These are phyloP conservation scores for Epicoccum sorghinum DNA, from an alignment of 2,329 filamentous ascomycete species.

Conservation along the genomic window DNA sequence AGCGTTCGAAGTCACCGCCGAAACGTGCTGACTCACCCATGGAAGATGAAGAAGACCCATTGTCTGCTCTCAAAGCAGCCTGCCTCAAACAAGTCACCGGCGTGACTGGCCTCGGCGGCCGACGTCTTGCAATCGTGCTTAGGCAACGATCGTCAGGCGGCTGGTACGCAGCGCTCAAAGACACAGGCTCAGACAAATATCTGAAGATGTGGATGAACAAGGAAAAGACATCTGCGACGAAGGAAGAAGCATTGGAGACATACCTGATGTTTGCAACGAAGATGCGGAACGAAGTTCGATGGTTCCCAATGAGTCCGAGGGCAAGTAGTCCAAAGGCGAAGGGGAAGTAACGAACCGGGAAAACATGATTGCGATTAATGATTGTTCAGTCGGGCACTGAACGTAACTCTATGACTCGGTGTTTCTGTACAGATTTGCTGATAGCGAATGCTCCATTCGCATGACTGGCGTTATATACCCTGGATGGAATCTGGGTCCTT, in stretches of 20 bases:
- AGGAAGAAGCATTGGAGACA: constrained; percentile 32
- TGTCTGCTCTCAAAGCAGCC: constrained; percentile 6
- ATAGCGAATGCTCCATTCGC: not conserved
- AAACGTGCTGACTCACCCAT: constrained; percentile 13
- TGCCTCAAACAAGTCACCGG: constrained; percentile 19
- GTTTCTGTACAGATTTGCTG: not conserved
- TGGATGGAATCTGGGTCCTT: not conserved
- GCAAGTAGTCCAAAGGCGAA: constrained; percentile 8
- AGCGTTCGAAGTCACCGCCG: constrained; percentile 7
- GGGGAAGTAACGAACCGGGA: not conserved
- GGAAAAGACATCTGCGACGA: constrained; percentile 28
- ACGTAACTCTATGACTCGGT: not conserved
- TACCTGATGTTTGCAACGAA: constrained; percentile 34
- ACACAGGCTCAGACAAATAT: constrained; percentile 33
- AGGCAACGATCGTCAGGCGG: constrained; percentile 28
- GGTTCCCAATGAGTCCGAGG: constrained; percentile 28
- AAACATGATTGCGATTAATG: not conserved
- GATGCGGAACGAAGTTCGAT: constrained; percentile 28
- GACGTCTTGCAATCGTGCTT: constrained; percentile 26
- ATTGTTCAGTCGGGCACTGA: not conserved
- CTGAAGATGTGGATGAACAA: constrained; percentile 41
- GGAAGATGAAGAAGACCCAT: constrained; percentile 1
- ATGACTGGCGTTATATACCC: constrained; percentile 13
- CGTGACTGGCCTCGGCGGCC: constrained; percentile 33
- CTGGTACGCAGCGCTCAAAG: constrained; percentile 38